These are phyloP conservation scores for Fusarium clavum DNA, from an alignment of 2,329 filamentous ascomycete genomes.

Conservation along the genomic window DNA sequence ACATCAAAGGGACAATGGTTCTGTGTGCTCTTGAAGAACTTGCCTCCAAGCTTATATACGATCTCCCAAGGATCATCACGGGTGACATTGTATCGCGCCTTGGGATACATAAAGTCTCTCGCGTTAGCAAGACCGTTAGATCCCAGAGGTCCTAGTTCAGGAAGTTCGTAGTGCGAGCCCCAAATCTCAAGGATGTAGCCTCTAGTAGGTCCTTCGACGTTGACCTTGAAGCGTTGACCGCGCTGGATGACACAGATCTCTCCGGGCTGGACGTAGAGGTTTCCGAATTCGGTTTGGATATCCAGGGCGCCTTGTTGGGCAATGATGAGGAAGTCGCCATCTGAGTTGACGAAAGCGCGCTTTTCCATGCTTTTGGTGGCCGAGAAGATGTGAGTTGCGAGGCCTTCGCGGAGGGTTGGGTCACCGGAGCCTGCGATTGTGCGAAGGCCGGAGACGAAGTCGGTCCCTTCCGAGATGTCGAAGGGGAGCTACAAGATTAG, in stretches of 20 bases:
- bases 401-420: conserved; percentile 60
- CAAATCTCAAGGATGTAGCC: conserved; percentile 77
- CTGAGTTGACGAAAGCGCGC: conserved; percentile 65
- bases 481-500: conserved; percentile 37
- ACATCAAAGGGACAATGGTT: conserved; percentile 77
- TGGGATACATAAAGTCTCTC: conserved; percentile 72
- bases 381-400: conserved; percentile 62
- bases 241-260: conserved; percentile 75
- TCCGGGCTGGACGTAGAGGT: conserved; percentile 72
- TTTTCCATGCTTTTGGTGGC: conserved; percentile 60
- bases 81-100: conserved; percentile 66
- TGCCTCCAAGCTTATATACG: conserved; percentile 70
- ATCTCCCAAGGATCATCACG: conserved; percentile 67
- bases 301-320: conserved; percentile 73
- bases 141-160: conserved; percentile 74
- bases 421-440: conserved; percentile 63
- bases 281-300: conserved; percentile 76
- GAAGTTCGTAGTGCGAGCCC: conserved; percentile 72
- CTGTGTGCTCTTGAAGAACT: conserved; percentile 70
- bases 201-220: conserved; percentile 65
- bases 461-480: conserved; percentile 55
- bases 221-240: conserved; percentile 63
- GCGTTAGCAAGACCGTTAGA: conserved; percentile 74
- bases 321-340: conserved; percentile 75
- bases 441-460: conserved; percentile 55